phyloP scores from a whole-genome alignment of 345 rosid species.

The Brassica napus region DNA sequence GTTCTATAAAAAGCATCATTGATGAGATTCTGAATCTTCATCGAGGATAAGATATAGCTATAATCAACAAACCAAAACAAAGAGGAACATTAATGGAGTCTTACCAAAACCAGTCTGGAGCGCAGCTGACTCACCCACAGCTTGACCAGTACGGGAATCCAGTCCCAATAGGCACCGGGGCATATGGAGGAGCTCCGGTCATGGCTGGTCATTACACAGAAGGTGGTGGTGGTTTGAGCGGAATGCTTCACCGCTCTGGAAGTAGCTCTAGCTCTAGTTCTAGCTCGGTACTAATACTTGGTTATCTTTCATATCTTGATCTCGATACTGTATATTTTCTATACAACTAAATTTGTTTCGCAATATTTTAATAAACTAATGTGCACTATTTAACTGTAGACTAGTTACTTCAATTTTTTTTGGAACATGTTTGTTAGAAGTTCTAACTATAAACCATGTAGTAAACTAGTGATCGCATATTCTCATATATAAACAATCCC shows the following conservation, averaged over 20 bases:
- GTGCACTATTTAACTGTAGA: not conserved
- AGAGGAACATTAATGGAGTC: slow-evolving; percentile 30
- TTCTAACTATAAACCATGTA: not conserved
- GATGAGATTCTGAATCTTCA: not conserved
- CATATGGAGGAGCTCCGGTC: slow-evolving; percentile 13
- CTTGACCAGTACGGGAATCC: slow-evolving; percentile 38
- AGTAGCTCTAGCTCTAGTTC: slow-evolving; percentile 43
- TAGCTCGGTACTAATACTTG: slow-evolving; percentile 22
- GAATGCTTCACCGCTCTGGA: slow-evolving; percentile 38
- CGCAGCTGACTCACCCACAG: slow-evolving; percentile 22
- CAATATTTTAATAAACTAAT: not conserved
- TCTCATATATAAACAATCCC: not conserved
- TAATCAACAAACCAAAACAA: no score
- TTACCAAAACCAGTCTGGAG: slow-evolving; percentile 40
- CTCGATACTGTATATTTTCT: not conserved
- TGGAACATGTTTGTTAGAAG: not conserved
- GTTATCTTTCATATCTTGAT: not conserved
- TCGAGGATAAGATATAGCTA: not conserved
- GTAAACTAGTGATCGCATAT: not conserved
- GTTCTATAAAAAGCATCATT: not conserved
- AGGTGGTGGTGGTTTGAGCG: slow-evolving; percentile 32
- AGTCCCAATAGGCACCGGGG: slow-evolving; percentile 27
- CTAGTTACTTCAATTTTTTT: not conserved
- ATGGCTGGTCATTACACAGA: slow-evolving; percentile 12
- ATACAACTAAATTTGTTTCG: not conserved